Evolutionary conservation across 106 monocot genomes (phyloP).

Genomic region (Iris macrosiphon): DNA sequence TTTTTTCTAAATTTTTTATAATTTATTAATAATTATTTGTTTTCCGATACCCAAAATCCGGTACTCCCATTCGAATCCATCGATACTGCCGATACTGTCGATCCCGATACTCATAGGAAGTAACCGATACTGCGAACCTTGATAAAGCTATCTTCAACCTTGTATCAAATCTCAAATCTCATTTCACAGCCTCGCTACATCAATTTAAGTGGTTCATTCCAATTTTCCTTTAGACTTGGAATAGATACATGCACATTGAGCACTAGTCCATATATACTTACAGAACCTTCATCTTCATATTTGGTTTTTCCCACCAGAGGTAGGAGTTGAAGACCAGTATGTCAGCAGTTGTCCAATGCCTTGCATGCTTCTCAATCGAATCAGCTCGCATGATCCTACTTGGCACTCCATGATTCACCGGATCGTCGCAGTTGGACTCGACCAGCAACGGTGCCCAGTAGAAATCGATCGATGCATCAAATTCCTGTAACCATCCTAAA

Average conservation of each 20-base stretch:
- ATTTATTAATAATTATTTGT: too few species aligned
- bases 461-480: slow-evolving; percentile 51
- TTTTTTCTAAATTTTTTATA: too few species aligned
- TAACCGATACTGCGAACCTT: too few species aligned
- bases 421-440: slow-evolving; percentile 53
- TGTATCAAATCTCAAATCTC: too few species aligned
- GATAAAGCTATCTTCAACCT: too few species aligned
- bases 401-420: slow-evolving; percentile 37
- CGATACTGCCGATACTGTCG: too few species aligned
- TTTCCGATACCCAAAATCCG: too few species aligned
- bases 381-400: slow-evolving; percentile 36
- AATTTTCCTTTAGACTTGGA: background rate
- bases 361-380: slow-evolving; percentile 47
- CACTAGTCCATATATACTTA: slow-evolving; percentile 21
- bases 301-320: slow-evolving; percentile 56
- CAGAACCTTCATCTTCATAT: slow-evolving; percentile 69
- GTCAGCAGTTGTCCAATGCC: slow-evolving; percentile 45
- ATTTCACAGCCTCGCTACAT: too few species aligned
- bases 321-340: slow-evolving; percentile 52
- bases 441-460: slow-evolving; percentile 52
- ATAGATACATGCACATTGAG: background rate
- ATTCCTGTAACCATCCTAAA: slow-evolving; percentile 15
- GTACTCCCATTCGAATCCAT: too few species aligned
- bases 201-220: background rate
- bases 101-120: too few species aligned